phyloP scores from a whole-genome alignment of 2,329 filamentous ascomycete genomes.

The Pseudocercospora fuligena region DNA sequence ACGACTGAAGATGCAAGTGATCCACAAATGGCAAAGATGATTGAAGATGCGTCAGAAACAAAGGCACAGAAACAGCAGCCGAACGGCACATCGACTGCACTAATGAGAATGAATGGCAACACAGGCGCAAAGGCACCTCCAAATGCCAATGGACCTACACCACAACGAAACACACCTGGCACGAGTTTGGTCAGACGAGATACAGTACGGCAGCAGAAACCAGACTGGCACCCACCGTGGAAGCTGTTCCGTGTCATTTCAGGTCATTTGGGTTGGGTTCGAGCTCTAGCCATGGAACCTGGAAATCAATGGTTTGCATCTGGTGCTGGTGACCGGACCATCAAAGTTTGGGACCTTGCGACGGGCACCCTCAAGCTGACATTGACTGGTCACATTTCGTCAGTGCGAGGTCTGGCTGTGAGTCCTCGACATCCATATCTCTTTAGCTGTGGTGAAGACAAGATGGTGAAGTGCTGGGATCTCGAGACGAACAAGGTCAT shows the following conservation, averaged over 20 bases:
- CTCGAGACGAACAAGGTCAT: slow-evolving; percentile 99
- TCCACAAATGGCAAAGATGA: slow-evolving; percentile 67
- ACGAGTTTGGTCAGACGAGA: slow-evolving; percentile 67
- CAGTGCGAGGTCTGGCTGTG: slow-evolving; percentile 87
- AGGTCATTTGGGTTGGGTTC: slow-evolving; percentile 94
- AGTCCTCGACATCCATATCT: slow-evolving; percentile 94
- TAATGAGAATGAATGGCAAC: slow-evolving; percentile 57
- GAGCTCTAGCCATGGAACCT: slow-evolving; percentile 86
- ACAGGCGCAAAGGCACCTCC: slow-evolving; percentile 51
- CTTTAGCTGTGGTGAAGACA: slow-evolving; percentile 97
- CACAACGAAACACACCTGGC: slow-evolving; percentile 55
- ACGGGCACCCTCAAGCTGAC: slow-evolving; percentile 83
- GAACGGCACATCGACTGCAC: slow-evolving; percentile 59
- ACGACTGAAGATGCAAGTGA: slow-evolving; percentile 57
- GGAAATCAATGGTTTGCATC: slow-evolving; percentile 98
- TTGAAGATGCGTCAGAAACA: slow-evolving; percentile 64
- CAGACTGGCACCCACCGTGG: slow-evolving; percentile 98
- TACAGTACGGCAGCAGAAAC: slow-evolving; percentile 71
- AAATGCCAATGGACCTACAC: slow-evolving; percentile 61
- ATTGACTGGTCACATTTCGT: slow-evolving; percentile 91
- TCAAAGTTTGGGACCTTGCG: slow-evolving; percentile 98
- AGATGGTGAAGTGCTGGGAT: slow-evolving; percentile 99
- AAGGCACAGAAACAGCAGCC: slow-evolving; percentile 49
- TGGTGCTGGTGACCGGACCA: slow-evolving; percentile 91
- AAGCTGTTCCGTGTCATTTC: slow-evolving; percentile 98